These are phyloP conservation scores for Gossypium davidsonii DNA, from an alignment of 441 rosid species.

Conservation along the genomic window DNA sequence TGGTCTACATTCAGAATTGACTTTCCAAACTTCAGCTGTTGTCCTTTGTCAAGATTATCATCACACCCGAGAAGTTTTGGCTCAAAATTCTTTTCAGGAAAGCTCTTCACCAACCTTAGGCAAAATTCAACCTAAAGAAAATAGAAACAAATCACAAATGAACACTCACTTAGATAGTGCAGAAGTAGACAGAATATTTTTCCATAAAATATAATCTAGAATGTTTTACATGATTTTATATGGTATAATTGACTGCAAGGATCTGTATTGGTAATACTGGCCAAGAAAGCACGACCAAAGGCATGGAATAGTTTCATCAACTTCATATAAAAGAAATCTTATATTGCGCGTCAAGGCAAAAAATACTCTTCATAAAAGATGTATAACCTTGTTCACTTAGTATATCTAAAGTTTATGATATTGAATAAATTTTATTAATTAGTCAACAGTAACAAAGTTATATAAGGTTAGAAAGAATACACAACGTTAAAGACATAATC, in stretches of 20 bases:
- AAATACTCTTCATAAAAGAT: background rate
- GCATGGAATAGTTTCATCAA: background rate
- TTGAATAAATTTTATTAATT: background rate
- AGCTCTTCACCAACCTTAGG: slow-evolving; percentile 52
- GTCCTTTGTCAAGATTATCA: slow-evolving; percentile 34
- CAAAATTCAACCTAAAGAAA: slow-evolving; percentile 69
- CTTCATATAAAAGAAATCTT: background rate
- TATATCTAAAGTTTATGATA: background rate
- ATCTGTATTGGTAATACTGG: background rate
- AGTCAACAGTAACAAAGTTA: background rate
- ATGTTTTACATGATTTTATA: background rate
- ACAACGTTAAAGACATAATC: background rate
- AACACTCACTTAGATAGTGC: background rate
- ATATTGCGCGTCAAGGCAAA: background rate
- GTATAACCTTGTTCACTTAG: background rate
- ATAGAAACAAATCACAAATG: slow-evolving; percentile 17
- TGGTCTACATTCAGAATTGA: slow-evolving; percentile 54
- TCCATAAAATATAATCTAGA: background rate
- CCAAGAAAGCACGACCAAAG: slow-evolving; percentile 4
- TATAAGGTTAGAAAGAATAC: background rate
- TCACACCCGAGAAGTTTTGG: slow-evolving; percentile 29
- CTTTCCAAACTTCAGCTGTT: slow-evolving; percentile 62
- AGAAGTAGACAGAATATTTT: background rate
- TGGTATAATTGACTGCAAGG: background rate
- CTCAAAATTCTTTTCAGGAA: slow-evolving; percentile 44